Evolutionary conservation across 2,329 filamentous ascomycete species (phyloP).

Genomic region (Alternaria sp.): DNA sequence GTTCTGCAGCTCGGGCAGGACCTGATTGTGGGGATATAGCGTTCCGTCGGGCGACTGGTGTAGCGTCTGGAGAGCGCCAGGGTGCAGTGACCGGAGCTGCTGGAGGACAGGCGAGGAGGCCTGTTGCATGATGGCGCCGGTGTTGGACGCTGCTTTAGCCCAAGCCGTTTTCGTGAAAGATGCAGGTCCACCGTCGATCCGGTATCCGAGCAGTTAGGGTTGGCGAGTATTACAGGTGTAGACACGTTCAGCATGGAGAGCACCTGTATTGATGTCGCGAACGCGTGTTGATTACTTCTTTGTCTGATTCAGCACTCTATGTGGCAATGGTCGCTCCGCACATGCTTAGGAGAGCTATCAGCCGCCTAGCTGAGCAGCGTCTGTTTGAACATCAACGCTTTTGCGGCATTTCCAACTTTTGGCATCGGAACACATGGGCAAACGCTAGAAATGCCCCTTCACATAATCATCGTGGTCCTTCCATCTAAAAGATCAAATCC

Average conservation of each 20-base stretch:
- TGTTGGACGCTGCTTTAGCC: conserved; percentile 35
- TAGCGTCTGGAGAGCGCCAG: conserved; percentile 34
- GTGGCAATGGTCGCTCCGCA: conserved; percentile 20
- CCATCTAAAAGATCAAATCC: conserved; percentile 27
- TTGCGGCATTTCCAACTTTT: conserved; percentile 14
- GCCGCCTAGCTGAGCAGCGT: conserved; percentile 11
- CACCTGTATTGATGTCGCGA: conserved; percentile 14
- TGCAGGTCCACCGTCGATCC: conserved; percentile 6
- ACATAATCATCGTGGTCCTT: conserved; percentile 11
- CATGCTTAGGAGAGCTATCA: conserved; percentile 22
- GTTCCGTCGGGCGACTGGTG: conserved; percentile 38
- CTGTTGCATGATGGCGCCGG: conserved; percentile 33
- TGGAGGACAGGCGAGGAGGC: conserved; percentile 26
- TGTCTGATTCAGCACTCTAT: conserved; percentile 35
- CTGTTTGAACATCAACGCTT: conserved; percentile 7
- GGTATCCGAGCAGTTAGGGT: not conserved
- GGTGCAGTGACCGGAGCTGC: conserved; percentile 33
- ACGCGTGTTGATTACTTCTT: conserved; percentile 29
- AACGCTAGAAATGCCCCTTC: conserved; percentile 5
- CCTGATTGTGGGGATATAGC: conserved; percentile 24
- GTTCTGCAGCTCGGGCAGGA: conserved; percentile 47
- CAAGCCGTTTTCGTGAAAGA: conserved; percentile 10
- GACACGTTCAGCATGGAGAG: not conserved
- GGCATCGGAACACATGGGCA: conserved; percentile 4
- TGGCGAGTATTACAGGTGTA: not conserved